These are phyloP conservation scores for Euphorbia corollata DNA, from an alignment of 441 rosid species.

Conservation along the genomic window DNA sequence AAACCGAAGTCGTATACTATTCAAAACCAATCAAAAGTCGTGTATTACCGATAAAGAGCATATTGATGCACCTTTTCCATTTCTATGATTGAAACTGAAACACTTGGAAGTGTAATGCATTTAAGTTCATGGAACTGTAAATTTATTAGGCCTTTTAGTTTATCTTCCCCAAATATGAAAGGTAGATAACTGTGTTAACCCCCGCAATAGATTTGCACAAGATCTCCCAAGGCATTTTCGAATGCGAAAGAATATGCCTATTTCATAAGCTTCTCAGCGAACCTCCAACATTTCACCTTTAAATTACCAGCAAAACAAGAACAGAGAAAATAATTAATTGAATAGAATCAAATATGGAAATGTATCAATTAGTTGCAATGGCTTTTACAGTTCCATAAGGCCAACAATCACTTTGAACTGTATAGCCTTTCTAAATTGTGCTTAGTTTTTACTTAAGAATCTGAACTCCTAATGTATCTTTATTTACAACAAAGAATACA, in stretches of 20 bases:
- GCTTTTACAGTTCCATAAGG: slow-evolving; percentile 33
- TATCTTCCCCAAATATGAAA: too few relatives aligned
- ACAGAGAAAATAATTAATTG: not conserved
- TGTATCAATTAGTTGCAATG: slow-evolving; percentile 18
- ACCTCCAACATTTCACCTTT: not conserved
- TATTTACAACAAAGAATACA: slow-evolving; percentile 59
- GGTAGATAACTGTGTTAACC: too few relatives aligned
- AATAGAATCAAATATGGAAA: slow-evolving; percentile 16
- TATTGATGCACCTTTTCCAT: too few relatives aligned
- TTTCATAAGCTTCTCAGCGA: not conserved
- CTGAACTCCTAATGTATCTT: slow-evolving; percentile 36
- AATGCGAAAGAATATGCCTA: not conserved
- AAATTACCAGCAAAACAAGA: not conserved
- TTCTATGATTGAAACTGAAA: too few relatives aligned
- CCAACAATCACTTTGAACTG: slow-evolving; percentile 10
- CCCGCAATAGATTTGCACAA: too few relatives aligned
- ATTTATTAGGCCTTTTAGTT: too few relatives aligned
- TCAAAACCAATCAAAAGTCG: too few relatives aligned
- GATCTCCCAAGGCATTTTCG: too few relatives aligned
- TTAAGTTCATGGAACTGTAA: too few relatives aligned
- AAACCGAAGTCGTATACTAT: too few relatives aligned
- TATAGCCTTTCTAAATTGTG: slow-evolving; percentile 20
- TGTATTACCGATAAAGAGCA: too few relatives aligned
- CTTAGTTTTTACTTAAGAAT: slow-evolving; percentile 23
- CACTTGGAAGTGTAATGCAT: too few relatives aligned